These are phyloP conservation scores for Pisolithus thermaeus DNA, from an alignment of 1,284 basidiomycete genomes.

Conservation along the genomic window DNA sequence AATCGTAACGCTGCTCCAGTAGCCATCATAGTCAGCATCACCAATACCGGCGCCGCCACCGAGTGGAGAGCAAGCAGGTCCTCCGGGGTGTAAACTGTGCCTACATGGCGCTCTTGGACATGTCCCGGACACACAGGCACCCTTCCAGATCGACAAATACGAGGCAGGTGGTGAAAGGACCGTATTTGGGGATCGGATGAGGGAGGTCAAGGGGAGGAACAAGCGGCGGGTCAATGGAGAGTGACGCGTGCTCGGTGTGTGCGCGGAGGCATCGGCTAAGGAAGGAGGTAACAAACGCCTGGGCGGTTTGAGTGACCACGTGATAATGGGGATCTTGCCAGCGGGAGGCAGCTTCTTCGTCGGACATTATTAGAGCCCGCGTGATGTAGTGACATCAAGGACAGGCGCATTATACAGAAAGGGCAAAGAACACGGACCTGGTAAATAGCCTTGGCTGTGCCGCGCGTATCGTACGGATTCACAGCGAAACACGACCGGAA, in stretches of 20 bases:
- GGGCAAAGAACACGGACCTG: conserved; percentile 27
- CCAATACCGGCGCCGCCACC: conserved; percentile 16
- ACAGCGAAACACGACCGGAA: conserved; percentile 82
- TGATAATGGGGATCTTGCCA: conserved; percentile 87
- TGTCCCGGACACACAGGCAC: conserved; percentile 62
- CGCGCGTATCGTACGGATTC: conserved; percentile 77
- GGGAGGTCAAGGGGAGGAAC: conserved; percentile 48
- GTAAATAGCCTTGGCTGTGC: conserved; percentile 71
- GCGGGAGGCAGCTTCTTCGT: conserved; percentile 64
- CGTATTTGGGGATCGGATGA: conserved; percentile 53
- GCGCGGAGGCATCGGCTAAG: conserved; percentile 67
- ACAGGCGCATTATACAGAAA: background rate
- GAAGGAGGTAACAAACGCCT: conserved; percentile 79
- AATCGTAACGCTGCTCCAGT: background rate
- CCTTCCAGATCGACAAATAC: conserved; percentile 79
- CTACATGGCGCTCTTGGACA: conserved; percentile 37
- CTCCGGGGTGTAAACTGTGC: conserved; percentile 66
- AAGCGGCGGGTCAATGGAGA: conserved; percentile 25
- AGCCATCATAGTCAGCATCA: background rate
- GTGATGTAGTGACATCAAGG: background rate
- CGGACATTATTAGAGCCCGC: conserved; percentile 69
- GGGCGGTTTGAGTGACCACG: conserved; percentile 83
- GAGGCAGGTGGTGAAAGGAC: conserved; percentile 57
- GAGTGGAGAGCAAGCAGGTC: conserved; percentile 50
- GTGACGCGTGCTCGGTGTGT: conserved; percentile 54